Conservation (phyloP, 2,329 filamentous ascomycete genomes). For the Aspergillus viridinutans region DNA sequence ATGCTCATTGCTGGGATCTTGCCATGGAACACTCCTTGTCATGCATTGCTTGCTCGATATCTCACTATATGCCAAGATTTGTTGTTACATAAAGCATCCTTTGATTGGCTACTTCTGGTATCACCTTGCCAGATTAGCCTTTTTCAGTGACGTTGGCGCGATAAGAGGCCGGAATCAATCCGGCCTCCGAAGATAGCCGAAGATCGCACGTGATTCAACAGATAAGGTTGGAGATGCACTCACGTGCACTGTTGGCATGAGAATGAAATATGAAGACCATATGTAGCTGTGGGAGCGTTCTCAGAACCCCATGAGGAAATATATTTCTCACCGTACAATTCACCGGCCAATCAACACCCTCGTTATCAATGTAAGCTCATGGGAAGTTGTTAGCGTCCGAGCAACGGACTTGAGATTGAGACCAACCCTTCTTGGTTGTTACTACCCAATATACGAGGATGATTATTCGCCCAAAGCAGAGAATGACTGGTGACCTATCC, state of each 20-base stretch:
- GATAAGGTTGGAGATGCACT: background rate
- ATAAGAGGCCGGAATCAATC: slow-evolving; percentile 40
- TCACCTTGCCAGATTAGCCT: slow-evolving; percentile 17
- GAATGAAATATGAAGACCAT: background rate
- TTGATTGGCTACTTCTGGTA: slow-evolving; percentile 18
- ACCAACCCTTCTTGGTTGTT: too few species aligned
- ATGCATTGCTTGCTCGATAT: slow-evolving; percentile 17
- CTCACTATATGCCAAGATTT: slow-evolving; percentile 18
- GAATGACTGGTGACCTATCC: too few species aligned
- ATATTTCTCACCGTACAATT: too few species aligned
- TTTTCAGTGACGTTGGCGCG: slow-evolving; percentile 16
- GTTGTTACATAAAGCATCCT: background rate
- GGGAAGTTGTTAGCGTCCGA: too few species aligned
- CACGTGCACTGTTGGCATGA: background rate
- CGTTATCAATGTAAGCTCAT: too few species aligned
- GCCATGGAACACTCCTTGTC: background rate
- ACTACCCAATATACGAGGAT: too few species aligned
- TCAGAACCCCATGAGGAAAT: too few species aligned
- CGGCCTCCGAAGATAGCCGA: slow-evolving; percentile 38
- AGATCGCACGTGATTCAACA: background rate
- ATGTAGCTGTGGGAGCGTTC: too few species aligned
- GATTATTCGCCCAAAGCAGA: too few species aligned
- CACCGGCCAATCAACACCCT: too few species aligned
- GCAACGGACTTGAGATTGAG: too few species aligned
- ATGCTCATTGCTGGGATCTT: background rate